These are phyloP conservation scores for Glaciozyma martinii DNA, from an alignment of 768 basidiomycete genomes.

Conservation along the genomic window DNA sequence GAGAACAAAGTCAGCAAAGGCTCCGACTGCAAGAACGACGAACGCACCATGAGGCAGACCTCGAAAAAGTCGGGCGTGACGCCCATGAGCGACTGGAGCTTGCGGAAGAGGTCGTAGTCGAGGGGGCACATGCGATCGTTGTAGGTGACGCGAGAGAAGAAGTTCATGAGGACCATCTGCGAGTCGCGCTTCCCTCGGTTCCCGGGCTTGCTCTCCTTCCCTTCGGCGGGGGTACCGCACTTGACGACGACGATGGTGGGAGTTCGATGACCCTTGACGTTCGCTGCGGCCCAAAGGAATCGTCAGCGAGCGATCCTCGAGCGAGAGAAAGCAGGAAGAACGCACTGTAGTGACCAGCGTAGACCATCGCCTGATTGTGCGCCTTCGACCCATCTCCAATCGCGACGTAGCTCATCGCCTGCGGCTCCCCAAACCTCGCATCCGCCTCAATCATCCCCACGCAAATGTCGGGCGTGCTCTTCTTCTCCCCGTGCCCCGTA, in stretches of 20 bases:
- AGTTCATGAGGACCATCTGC: conserved; percentile 98
- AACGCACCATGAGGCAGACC: conserved; percentile 84
- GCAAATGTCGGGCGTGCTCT: conserved; percentile 92
- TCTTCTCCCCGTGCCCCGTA: conserved; percentile 91
- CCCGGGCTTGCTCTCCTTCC: conserved; percentile 84
- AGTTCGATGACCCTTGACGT: conserved; percentile 73
- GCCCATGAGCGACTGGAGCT: conserved; percentile 93
- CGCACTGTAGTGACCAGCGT: conserved; percentile 98
- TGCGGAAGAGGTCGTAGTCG: conserved; percentile 96
- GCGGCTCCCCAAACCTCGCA: conserved; percentile 88
- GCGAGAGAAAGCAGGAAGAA: neutral
- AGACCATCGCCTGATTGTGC: conserved; percentile 93
- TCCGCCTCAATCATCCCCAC: conserved; percentile 85
- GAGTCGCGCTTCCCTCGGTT: conserved; percentile 98
- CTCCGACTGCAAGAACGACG: neutral
- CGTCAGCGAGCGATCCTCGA: conserved; percentile 8
- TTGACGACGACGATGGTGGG: conserved; percentile 92
- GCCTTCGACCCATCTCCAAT: conserved; percentile 82
- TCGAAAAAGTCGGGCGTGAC: conserved; percentile 98
- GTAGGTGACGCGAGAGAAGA: conserved; percentile 96
- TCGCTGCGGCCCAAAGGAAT: conserved; percentile 40
- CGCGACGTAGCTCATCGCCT: conserved; percentile 84
- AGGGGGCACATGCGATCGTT: conserved; percentile 97
- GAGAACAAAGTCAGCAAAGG: neutral
- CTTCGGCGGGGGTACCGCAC: conserved; percentile 84